A percentile compares a stretch with the other conserved stretches of the same genome.
Conservation (phyloP, 106 monocot genomes). For the Triglochin maritima region DNA sequence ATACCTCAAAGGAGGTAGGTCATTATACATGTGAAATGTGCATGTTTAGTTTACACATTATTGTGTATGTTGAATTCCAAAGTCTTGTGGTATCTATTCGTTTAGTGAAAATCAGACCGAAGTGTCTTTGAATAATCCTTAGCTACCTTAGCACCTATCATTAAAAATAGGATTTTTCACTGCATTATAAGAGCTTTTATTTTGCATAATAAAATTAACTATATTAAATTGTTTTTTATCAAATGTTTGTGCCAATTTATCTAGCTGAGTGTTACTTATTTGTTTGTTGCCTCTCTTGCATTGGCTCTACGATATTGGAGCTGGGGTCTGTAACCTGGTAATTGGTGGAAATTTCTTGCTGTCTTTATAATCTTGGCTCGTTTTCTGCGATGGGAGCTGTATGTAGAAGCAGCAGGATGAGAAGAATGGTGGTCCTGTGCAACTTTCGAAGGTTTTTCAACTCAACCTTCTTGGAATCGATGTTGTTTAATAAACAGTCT, state of each 20-base stretch:
- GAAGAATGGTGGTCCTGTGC: slow-evolving; percentile 57
- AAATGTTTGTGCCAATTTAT: neutral
- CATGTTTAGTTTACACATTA: no score
- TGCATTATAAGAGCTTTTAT: no score
- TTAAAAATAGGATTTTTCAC: no score
- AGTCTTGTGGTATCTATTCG: no score
- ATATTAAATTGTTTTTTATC: neutral
- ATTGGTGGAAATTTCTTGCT: slow-evolving; percentile 28
- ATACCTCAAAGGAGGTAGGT: slow-evolving; percentile 47
- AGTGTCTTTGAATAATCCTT: no score
- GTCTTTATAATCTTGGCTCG: slow-evolving; percentile 18
- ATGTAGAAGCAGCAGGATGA: slow-evolving; percentile 59
- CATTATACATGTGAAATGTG: neutral
- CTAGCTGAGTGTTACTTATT: slow-evolving; percentile 45
- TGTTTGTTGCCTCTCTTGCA: slow-evolving; percentile 65
- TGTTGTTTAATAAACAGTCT: no score
- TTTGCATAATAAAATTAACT: neutral
- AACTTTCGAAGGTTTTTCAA: slow-evolving; percentile 67
- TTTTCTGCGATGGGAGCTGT: slow-evolving; percentile 48
- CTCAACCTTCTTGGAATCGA: no score
- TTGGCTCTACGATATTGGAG: slow-evolving; percentile 98
- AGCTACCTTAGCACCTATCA: no score
- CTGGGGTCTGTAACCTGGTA: slow-evolving; percentile 54
- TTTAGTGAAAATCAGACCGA: no score
- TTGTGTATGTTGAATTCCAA: no score